Evolutionary conservation across 768 basidiomycete genomes (phyloP).

Genomic region (Macrocybe gigantea): DNA sequence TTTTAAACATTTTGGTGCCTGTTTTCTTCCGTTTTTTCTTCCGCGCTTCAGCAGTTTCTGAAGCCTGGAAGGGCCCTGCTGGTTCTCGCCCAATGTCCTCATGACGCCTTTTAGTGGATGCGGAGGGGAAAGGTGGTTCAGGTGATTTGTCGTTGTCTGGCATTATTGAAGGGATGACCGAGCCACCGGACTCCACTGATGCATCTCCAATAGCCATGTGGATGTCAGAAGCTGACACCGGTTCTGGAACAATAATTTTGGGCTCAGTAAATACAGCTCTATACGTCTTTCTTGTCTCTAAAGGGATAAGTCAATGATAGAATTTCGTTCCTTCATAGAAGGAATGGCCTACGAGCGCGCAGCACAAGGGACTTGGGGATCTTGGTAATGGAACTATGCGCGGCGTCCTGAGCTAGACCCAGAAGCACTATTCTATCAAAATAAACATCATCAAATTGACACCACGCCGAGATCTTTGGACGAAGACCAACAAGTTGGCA

Average conservation of each 20-base stretch:
- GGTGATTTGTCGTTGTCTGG: too few relatives aligned
- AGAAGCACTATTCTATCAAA: conserved; percentile 54
- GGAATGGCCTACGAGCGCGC: conserved; percentile 57
- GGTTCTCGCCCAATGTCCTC: too few relatives aligned
- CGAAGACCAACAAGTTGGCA: conserved; percentile 58
- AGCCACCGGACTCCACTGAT: too few relatives aligned
- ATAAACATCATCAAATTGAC: background rate
- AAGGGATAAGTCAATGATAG: background rate
- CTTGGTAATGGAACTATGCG: conserved; percentile 56
- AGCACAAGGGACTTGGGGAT: conserved; percentile 62
- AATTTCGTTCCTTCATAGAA: background rate
- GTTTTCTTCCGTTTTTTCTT: too few relatives aligned
- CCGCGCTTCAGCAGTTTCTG: too few relatives aligned
- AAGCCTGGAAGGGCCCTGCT: too few relatives aligned
- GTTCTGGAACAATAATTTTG: conserved; percentile 48
- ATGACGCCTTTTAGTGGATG: too few relatives aligned
- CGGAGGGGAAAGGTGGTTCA: too few relatives aligned
- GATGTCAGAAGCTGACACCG: too few relatives aligned
- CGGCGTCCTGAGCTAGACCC: conserved; percentile 61
- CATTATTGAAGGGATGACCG: too few relatives aligned
- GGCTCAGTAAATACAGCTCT: conserved; percentile 78
- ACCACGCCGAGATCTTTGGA: background rate
- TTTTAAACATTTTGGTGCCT: too few relatives aligned
- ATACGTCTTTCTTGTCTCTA: conserved; percentile 80
- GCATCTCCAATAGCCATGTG: too few relatives aligned